Base-by-base conservation (phyloP, 2,329 filamentous ascomycete species). In the Camillea tinctor region DNA sequence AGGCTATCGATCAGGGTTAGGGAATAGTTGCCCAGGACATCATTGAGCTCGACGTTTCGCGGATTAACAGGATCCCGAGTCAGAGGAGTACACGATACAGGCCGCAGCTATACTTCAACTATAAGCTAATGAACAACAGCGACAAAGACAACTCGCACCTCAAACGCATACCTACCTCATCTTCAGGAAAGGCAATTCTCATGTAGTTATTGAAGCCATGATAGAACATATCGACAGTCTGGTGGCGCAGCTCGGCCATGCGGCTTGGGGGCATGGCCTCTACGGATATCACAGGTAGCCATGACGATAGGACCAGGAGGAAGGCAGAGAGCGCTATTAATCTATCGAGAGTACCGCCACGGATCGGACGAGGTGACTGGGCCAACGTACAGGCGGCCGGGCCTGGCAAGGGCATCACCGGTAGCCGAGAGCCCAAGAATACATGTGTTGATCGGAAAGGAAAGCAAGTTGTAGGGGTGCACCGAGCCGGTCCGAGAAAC, bases 171-270 rank as follows among this genome's bases (percentile, higher is more conserved):
- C 86, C 84, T 73, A 88, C 86, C 84, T 95, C 95, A 72, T 99
- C 95, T 76, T 98, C 95, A 13, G 95, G 95, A 72, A 97, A 99
- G 60, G 93, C 95, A 75, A 96, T 83, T 66, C 85, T 79, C 88
- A 97, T 95, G 80, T 99, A 99, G 75, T 94, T 96, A 77, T 93
- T 88, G 79, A 88, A 98, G 61, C 95, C 95, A 81, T 99, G 95
- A 76, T 96, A 97, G 80, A 98, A 98, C 84, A 98, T 92, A 68
- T 91, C 83, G 60, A 87, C 84, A 11, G 86, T 87, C 60, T 87
- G 82, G 65, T 79, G 80, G 56, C 86, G 81, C 69, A 89, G 74
- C 67, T 82, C 77, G 54, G 80, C 79, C 60, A 88, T 77, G 68
- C 79, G 80, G 60, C 78, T 79, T n/a, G 81, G 76, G 49, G 80